phyloP scores from a whole-genome alignment of 1,284 basidiomycete genomes.

The Vanrija pseudolonga region DNA sequence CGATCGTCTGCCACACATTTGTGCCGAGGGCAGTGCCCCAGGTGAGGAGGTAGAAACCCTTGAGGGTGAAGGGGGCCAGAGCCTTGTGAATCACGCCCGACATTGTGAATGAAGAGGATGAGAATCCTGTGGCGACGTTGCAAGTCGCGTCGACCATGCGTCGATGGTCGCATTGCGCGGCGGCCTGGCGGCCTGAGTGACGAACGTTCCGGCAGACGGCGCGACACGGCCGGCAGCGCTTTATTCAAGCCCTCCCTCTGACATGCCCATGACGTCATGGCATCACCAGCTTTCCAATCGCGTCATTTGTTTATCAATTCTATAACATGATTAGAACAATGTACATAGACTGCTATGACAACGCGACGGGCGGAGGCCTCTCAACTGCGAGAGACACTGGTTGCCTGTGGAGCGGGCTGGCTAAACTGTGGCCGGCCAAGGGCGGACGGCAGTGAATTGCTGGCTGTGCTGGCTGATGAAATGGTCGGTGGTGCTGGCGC shows the following conservation, averaged over 20 bases:
- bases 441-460: neutral
- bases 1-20: slow-evolving; percentile 44
- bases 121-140: too few relatives aligned
- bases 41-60: slow-evolving; percentile 49
- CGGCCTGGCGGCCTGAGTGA: too few relatives aligned
- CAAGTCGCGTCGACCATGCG: too few relatives aligned
- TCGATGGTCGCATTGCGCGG: too few relatives aligned
- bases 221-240: too few relatives aligned
- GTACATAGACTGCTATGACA: neutral
- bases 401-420: slow-evolving; percentile 3
- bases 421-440: slow-evolving; percentile 2
- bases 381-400: slow-evolving; percentile 4
- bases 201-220: too few relatives aligned
- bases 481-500: slow-evolving; percentile 1
- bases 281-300: too few relatives aligned
- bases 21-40: slow-evolving; percentile 48
- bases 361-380: neutral
- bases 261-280: too few relatives aligned
- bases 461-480: neutral
- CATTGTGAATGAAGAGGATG: slow-evolving; percentile 19
- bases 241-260: too few relatives aligned
- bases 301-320: too few relatives aligned
- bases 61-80: slow-evolving; percentile 46
- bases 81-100: slow-evolving; percentile 19
- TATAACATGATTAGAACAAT: slow-evolving; percentile 28